Evolutionary conservation across 768 basidiomycete species (phyloP).

Genomic region (Kwoniella shandongensis): DNA sequence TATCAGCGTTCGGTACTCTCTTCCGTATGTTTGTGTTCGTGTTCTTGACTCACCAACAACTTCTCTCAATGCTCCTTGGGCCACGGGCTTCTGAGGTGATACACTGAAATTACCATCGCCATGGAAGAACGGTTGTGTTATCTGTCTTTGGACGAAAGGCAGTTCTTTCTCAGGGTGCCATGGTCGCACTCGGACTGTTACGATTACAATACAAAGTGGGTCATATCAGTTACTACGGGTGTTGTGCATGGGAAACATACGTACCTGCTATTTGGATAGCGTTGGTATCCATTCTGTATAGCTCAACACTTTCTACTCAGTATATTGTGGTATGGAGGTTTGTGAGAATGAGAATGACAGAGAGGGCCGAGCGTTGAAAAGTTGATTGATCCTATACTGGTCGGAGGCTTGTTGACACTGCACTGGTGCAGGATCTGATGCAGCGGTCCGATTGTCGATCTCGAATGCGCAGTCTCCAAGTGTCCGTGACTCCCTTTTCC

Average conservation of each 20-base stretch:
- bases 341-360: neutral
- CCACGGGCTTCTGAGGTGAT: constrained; percentile 28
- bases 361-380: neutral
- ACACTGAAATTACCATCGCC: constrained; percentile 78
- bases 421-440: too few species aligned
- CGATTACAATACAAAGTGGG: too few species aligned
- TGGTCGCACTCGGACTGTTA: constrained; percentile 84
- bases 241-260: constrained; percentile 4
- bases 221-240: neutral
- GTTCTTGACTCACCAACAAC: constrained; percentile 45
- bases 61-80: constrained; percentile 41
- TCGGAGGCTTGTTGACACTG: neutral
- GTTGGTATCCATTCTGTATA: constrained; percentile 32
- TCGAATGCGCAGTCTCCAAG: too few species aligned
- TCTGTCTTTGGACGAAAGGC: constrained; percentile 69
- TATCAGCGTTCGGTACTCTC: constrained; percentile 49
- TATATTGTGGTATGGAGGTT: neutral
- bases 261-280: constrained; percentile 51
- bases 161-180: constrained; percentile 80
- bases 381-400: constrained; percentile 2
- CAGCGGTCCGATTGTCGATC: too few species aligned
- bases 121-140: constrained; percentile 65
- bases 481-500: too few species aligned
- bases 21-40: constrained; percentile 60
- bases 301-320: too few species aligned